These are phyloP conservation scores for Ustanciosporium gigantosporum DNA, from an alignment of 1,284 basidiomycete genomes.

Conservation along the genomic window DNA sequence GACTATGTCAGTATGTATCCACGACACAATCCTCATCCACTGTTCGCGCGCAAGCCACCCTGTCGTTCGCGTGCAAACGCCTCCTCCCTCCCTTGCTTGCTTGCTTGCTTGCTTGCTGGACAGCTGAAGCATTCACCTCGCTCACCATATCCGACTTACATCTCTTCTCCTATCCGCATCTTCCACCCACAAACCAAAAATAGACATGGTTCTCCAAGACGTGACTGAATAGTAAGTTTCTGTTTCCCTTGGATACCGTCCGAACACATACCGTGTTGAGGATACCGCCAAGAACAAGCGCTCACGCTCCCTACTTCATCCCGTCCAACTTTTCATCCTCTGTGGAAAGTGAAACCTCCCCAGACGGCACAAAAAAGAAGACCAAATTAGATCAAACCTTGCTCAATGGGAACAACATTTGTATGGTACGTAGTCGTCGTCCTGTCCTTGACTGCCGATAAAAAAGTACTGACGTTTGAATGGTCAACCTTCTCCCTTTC, in stretches of 20 bases:
- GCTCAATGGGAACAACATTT: constrained; percentile 96
- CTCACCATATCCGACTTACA: neutral
- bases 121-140: neutral
- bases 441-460: no score
- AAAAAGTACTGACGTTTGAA: no score
- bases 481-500: no score
- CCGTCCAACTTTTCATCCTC: neutral
- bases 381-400: constrained; percentile 87
- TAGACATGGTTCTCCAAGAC: constrained; percentile 98
- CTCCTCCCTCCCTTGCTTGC: no score
- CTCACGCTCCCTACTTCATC: no score
- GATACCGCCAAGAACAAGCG: no score
- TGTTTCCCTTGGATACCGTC: no score
- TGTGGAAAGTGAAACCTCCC: constrained; percentile 74
- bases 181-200: no score
- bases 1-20: constrained; percentile 94
- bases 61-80: no score
- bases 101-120: no score
- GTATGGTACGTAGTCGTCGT: constrained; percentile 76
- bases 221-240: constrained; percentile 90
- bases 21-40: neutral
- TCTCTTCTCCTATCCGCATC: no score
- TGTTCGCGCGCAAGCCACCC: neutral
- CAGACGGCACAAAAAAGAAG: constrained; percentile 77
- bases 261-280: no score